These are phyloP conservation scores for Cicer yamashitae DNA, from an alignment of 306 rosid genomes.

Conservation along the genomic window DNA sequence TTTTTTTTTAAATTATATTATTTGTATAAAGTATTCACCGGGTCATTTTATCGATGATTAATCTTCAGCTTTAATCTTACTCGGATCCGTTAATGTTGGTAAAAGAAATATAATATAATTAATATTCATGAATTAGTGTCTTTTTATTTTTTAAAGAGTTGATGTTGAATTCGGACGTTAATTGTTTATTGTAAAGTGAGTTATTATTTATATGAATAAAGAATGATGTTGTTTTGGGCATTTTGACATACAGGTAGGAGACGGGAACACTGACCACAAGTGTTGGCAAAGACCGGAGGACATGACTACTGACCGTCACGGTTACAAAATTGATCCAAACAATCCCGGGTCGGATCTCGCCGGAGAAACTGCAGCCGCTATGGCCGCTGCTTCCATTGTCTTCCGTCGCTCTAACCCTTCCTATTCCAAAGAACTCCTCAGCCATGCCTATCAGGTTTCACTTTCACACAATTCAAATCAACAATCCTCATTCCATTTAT, in stretches of 20 bases:
- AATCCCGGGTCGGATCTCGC: constrained; percentile 99
- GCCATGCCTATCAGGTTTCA: constrained; percentile 82
- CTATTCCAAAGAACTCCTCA: constrained; percentile 72
- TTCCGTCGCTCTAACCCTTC: constrained; percentile 85
- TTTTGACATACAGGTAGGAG: constrained; percentile 78
- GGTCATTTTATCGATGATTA: too few relatives aligned
- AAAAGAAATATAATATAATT: too few relatives aligned
- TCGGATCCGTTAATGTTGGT: too few relatives aligned
- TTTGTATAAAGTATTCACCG: too few relatives aligned
- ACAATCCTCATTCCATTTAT: background rate
- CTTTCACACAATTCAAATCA: background rate
- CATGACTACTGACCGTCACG: constrained; percentile 95
- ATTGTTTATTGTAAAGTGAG: background rate
- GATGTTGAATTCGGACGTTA: constrained; percentile 8
- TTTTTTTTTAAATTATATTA: background rate
- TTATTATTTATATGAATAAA: constrained; percentile 3
- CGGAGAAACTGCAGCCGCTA: constrained; percentile 98
- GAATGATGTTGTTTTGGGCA: background rate
- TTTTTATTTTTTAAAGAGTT: constrained; percentile 5
- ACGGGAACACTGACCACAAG: constrained; percentile 91
- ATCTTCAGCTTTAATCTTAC: too few relatives aligned
- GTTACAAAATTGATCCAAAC: constrained; percentile 83
- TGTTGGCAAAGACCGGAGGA: constrained; percentile 99
- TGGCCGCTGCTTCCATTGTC: constrained; percentile 97
- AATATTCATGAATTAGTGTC: background rate